These are phyloP conservation scores for Sequoia sempervirens DNA, from an alignment of 75 land plant species.

Conservation along the genomic window DNA sequence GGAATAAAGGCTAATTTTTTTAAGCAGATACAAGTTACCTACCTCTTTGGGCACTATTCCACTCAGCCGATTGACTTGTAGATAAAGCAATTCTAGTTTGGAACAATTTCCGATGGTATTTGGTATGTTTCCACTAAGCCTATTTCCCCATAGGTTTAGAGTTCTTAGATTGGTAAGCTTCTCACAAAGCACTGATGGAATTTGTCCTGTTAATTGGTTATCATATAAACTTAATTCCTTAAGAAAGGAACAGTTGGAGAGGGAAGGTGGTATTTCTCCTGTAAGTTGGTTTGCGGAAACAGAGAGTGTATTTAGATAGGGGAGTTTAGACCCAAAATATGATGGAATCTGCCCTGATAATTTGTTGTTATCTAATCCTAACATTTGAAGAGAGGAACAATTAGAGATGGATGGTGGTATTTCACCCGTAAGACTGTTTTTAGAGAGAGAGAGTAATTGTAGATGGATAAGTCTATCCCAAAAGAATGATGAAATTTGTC, in stretches of 20 bases:
- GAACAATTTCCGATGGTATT: not conserved
- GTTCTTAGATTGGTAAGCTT: conserved; percentile 15
- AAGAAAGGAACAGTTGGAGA: not conserved
- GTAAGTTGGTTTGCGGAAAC: not conserved
- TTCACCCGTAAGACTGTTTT: conserved; percentile 1
- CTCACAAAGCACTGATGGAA: conserved; percentile 16
- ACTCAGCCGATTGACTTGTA: too few species aligned
- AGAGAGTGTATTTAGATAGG: not conserved
- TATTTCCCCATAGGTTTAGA: conserved; percentile 11
- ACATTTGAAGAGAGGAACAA: not conserved
- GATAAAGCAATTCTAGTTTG: too few species aligned
- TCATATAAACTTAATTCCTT: not conserved
- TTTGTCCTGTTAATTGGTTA: conserved; percentile 17
- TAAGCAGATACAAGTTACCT: too few species aligned
- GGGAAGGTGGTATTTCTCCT: not conserved
- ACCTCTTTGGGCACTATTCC: too few species aligned
- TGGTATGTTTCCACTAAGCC: not conserved
- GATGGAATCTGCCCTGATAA: not conserved
- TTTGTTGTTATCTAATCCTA: not conserved
- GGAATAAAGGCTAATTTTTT: too few species aligned
- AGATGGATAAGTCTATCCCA: not conserved
- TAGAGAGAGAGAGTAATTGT: not conserved
- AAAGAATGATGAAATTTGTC: not conserved
- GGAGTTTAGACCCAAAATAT: too few species aligned
- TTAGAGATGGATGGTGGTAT: not conserved